These are phyloP conservation scores for Alternaria triticina DNA, from an alignment of 2,329 filamentous ascomycete genomes.

Conservation along the genomic window DNA sequence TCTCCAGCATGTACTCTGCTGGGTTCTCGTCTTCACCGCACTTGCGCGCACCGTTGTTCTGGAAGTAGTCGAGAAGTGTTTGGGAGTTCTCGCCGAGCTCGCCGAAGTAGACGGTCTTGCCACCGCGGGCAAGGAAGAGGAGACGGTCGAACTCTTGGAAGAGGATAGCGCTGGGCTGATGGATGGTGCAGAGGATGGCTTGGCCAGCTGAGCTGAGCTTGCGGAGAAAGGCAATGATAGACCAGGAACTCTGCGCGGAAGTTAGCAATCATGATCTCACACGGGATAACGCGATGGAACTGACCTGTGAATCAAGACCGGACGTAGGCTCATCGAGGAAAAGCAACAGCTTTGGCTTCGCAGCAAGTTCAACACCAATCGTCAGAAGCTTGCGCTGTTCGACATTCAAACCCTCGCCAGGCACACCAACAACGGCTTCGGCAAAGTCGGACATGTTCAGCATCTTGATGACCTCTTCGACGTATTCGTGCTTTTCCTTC, in stretches of 20 bases:
- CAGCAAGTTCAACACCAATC: conserved; percentile 74
- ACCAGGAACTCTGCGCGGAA: conserved; percentile 60
- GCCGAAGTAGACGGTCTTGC: conserved; percentile 57
- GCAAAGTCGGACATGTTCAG: conserved; percentile 72
- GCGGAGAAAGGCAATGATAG: conserved; percentile 67
- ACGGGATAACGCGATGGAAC: background rate
- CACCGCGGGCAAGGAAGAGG: conserved; percentile 53
- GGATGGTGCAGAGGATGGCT: conserved; percentile 56
- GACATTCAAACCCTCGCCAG: conserved; percentile 69
- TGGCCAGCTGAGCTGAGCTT: conserved; percentile 62
- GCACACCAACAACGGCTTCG: conserved; percentile 68
- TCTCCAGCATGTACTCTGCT: conserved; percentile 76
- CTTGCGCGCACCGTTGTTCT: conserved; percentile 65
- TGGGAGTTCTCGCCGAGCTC: conserved; percentile 52
- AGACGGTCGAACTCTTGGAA: conserved; percentile 56
- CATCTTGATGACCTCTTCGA: conserved; percentile 70
- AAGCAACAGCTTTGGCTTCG: conserved; percentile 68
- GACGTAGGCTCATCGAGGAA: conserved; percentile 67
- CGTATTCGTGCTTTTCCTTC: conserved; percentile 66
- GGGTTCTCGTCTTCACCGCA: conserved; percentile 71
- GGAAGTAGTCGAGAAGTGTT: conserved; percentile 61
- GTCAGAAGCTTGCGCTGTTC: conserved; percentile 74
- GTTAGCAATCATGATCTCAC: conserved; percentile 6
- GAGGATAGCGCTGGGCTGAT: conserved; percentile 54
- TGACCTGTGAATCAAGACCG: conserved; percentile 64